Conservation (phyloP, 345 rosid genomes). For the Cardamine chenopodiifolia region DNA sequence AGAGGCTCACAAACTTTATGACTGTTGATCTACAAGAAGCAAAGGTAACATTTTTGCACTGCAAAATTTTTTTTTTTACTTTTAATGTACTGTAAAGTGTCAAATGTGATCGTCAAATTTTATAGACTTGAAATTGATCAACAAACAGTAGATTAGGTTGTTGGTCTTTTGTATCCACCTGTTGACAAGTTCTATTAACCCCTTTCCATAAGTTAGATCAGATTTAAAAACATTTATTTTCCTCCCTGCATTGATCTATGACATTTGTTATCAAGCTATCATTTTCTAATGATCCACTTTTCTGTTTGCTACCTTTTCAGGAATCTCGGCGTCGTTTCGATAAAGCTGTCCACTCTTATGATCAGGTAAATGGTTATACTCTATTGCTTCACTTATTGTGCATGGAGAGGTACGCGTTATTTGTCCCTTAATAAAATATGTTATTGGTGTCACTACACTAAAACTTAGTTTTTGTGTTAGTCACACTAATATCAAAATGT, state of each 20-base stretch:
- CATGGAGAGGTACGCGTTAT: not conserved
- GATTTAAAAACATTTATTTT: not conserved
- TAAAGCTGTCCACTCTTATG: conserved; percentile 62
- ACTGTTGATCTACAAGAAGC: conserved; percentile 70
- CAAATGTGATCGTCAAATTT: not conserved
- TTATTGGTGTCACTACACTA: not conserved
- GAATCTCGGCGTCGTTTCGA: conserved; percentile 74
- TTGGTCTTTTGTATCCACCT: not conserved
- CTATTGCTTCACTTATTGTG: conserved; percentile 15
- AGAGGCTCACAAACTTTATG: conserved; percentile 65
- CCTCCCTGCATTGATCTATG: not conserved
- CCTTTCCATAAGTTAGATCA: not conserved
- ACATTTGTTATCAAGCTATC: not conserved
- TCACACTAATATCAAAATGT: not conserved
- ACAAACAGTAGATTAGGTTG: not conserved
- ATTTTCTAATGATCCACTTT: not conserved
- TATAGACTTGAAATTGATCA: not conserved
- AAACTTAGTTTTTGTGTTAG: not conserved
- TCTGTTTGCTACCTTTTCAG: conserved; percentile 45
- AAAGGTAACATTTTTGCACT: conserved; percentile 52
- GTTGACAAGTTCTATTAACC: not conserved
- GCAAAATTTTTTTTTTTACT: conserved; percentile 3
- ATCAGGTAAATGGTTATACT: conserved; percentile 62
- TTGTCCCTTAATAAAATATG: not conserved
- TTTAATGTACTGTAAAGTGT: not conserved